Base-by-base conservation (phyloP, 345 rosid genomes). In the Rhodamnia rubescens region DNA sequence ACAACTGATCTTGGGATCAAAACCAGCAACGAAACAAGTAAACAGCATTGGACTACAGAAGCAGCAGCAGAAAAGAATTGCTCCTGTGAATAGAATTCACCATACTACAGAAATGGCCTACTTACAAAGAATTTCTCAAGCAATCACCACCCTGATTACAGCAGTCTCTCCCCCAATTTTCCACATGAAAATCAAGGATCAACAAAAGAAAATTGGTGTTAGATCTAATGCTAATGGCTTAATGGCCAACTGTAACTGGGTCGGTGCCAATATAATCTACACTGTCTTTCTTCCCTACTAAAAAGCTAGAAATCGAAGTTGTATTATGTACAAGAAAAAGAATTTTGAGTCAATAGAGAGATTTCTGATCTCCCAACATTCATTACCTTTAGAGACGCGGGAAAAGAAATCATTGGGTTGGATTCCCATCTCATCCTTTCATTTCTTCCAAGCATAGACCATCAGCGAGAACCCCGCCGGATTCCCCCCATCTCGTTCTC, bases 371-470 rank as follows among this genome's bases (percentile, higher is more conserved):
- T 69, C 32, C 80, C 80, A 2, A 36, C 26, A 18, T 36, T 36
- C 40, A 36, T 36, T 69, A 69, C 78, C 78, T 21, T 55, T 36
- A 36, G 40, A 6, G 0, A 69, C 44, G 12, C 78, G 32, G 78
- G 32, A 44, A 64, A 16, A 42, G 44, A 42, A 42, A 42, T 42
- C 47, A 21, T 32, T 69, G 26, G 24, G 2, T 18, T 20, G 47
- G 78, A 18, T 27, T 11, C 75, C 22, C 16, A 50, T 50, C 50
- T 69, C 80, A 9, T 69, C 47, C 80, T 36, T 69, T 69, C 78
- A 69, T 10, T 69, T 32, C 85, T 90, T 95, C 99, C 98, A 92
- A 47, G 94, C 96, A 88, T 96, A 93, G 74, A 96, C 94, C n/a
- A 94, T 89, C 87, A 96, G 83, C 44, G 95, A 91, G 90, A 95